Evolutionary conservation across 495 filamentous ascomycete species (phyloP), one percentile per base, ranked within the genome.

Genomic region (Daldinia concentrica): DNA sequence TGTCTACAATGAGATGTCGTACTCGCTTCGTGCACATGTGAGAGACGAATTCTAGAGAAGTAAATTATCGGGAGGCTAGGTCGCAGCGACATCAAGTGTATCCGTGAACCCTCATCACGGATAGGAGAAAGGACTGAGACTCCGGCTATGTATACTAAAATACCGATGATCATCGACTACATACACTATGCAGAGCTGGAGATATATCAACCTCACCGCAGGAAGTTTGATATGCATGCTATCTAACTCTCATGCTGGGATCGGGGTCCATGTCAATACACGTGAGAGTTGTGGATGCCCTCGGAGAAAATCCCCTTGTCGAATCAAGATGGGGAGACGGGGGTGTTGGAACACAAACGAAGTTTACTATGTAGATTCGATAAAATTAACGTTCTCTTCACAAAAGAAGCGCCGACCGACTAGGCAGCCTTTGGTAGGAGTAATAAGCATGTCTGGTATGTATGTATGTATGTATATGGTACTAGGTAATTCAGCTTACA

Each of bases 191-290:
- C n/a, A 54, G 37, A 70, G 36, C 17, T 68, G 39, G 66, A 69
- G 51, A 57, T 41, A 58, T 69, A 48, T 62, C 66, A 60, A 69
- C 66, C 71, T 73, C 62, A 73, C 71, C 65, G 71, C 66, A 69
- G 66, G 54, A 66, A 32, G 71, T 73, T 73, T 69, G 71, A 66
- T 66, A 73, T 73, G 71, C 71, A 73, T 66, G 71, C 52, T 73
- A 73, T 73, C 70, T 73, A 70, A 26, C 60, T 61, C 63, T 66
- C 62, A 58, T 62, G 34, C 65, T 63, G 45, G 71, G 71, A 69
- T 69, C 66, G 62, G 66, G 57, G 50, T 19, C 62, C 34, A 58
- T 69, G 64, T 65, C 26, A 45, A 58, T 37, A 64, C 61, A 68
- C 58, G 54, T 64, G 37, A 66, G 64, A 52, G 27, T 52, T 63